These are phyloP conservation scores for Mesotaenium endlicherianum DNA, from an alignment of 139 green algal genomes.

Conservation along the genomic window DNA sequence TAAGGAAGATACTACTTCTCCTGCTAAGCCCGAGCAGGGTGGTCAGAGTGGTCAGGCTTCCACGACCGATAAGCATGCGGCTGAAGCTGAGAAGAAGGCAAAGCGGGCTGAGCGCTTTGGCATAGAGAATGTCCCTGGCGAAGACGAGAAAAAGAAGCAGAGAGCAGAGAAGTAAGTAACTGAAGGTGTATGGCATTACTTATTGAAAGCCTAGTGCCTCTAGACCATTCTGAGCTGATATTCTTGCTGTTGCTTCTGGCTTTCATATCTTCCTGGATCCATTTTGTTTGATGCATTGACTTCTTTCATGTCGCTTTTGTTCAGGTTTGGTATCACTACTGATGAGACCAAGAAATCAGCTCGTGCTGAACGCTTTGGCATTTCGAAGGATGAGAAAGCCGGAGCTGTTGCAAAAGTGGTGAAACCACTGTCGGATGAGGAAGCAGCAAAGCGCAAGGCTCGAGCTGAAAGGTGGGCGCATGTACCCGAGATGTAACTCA, in stretches of 20 bases:
- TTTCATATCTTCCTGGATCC: background rate
- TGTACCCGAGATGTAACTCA: too few relatives aligned
- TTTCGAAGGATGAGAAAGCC: background rate
- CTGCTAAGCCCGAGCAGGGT: too few relatives aligned
- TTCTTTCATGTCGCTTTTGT: background rate
- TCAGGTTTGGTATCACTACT: background rate
- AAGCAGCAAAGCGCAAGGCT: background rate
- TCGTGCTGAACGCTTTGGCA: background rate
- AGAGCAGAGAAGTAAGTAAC: constrained; percentile 13
- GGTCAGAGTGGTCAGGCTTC: background rate
- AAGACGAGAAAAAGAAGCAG: background rate
- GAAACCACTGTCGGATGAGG: too few relatives aligned
- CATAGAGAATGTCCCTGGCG: background rate
- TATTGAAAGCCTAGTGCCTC: too few relatives aligned
- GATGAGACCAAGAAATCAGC: background rate
- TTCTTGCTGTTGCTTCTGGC: background rate
- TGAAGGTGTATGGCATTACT: too few relatives aligned
- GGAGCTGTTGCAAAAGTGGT: too few relatives aligned
- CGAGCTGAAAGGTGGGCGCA: too few relatives aligned
- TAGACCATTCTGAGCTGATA: too few relatives aligned
- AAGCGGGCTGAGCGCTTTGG: constrained; percentile 15
- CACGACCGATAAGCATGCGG: background rate
- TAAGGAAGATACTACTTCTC: background rate
- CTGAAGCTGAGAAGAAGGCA: background rate
- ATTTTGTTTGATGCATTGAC: constrained; percentile 17